Evolutionary conservation across 2,329 filamentous ascomycete genomes (phyloP).

Genomic region (Lasiodiplodia sp.): DNA sequence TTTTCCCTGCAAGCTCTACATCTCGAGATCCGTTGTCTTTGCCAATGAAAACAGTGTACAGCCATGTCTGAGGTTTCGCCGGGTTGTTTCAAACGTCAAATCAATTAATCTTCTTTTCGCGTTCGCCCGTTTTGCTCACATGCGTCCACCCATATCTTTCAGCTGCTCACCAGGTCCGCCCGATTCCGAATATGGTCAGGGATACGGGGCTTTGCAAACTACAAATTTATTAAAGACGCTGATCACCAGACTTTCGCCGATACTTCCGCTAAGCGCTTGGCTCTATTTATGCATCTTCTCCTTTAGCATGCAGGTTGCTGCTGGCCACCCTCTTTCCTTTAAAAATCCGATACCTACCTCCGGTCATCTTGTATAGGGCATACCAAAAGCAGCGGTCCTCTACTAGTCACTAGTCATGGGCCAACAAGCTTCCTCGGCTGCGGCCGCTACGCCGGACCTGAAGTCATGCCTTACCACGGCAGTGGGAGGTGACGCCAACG

Average conservation of each 20-base stretch:
- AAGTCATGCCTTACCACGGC: conserved; percentile 42
- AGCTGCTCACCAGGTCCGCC: not conserved
- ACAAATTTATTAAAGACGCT: not conserved
- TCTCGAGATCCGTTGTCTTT: not conserved
- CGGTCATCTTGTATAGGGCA: not conserved
- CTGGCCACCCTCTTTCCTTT: not conserved
- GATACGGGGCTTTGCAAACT: not conserved
- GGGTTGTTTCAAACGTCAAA: not conserved
- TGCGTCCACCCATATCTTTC: not conserved
- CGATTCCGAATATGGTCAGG: not conserved
- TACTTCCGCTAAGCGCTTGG: not conserved
- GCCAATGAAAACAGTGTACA: not conserved
- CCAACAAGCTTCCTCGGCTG: conserved; percentile 39
- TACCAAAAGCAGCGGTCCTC: not conserved
- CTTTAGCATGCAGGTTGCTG: not conserved
- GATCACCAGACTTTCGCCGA: conserved; percentile 10
- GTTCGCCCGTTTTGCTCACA: not conserved
- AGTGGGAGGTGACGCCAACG: conserved; percentile 36
- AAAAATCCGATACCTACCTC: not conserved
- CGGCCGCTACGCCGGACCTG: conserved; percentile 29
- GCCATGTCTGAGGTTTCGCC: not conserved
- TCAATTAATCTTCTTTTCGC: not conserved
- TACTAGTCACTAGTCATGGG: conserved; percentile 39
- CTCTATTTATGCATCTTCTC: conserved; percentile 3
- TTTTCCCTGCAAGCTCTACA: not conserved